Base-by-base conservation (phyloP, 202 grass and related monocot genomes). In the Carex arenaria region DNA sequence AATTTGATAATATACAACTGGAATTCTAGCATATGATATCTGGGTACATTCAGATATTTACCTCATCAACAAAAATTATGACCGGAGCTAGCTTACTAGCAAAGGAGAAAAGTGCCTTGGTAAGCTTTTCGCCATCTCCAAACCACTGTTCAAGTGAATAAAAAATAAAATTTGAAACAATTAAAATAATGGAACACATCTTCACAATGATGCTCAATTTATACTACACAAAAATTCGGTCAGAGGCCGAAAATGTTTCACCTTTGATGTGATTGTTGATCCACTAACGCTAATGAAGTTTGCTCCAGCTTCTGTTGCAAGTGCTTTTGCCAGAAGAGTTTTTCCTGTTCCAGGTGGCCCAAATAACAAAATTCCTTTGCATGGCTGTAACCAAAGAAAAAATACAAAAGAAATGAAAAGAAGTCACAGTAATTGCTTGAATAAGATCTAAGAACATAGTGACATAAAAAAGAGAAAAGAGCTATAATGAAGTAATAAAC, bases 21-120 rank as follows among this genome's bases (percentile, higher is more conserved):
- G 80, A 82, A 64, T 18, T 40, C 66, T 22, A 11, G 26, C 28
- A 80, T 30, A 32, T 42, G 40, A n/a, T 40, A 62, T 67, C 64
- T 53, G 63, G 36, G 32, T 70, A 55, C 26, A 65, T 87, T 70
- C 5, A 65, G 43, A 54, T 63, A 70, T 76, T 70, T 86, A 98
- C 96, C 96, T 98, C 93, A 1, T 95, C 96, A 36, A 98, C 93
- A 90, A 98, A 98, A 88, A 98, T 95, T 74, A 98, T 98, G 60
- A 95, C 93, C 2, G 96, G 96, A 17, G 96, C 83, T 81, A 95
- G 85, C 79, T 91, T 70, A 73, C 85, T 95, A 1, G 92, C 96
- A 90, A 98, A 98, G 65, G 96, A 95, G 80, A 98, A 98, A 34
- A 98, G 91, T n/a, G 96, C 93, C 78, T 93, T 98, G 0, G 96